Evolutionary conservation across 75 land plant genomes (phyloP), one percentile per base, ranked within the genome.

Genomic region (Adiantum capillusveneris): DNA sequence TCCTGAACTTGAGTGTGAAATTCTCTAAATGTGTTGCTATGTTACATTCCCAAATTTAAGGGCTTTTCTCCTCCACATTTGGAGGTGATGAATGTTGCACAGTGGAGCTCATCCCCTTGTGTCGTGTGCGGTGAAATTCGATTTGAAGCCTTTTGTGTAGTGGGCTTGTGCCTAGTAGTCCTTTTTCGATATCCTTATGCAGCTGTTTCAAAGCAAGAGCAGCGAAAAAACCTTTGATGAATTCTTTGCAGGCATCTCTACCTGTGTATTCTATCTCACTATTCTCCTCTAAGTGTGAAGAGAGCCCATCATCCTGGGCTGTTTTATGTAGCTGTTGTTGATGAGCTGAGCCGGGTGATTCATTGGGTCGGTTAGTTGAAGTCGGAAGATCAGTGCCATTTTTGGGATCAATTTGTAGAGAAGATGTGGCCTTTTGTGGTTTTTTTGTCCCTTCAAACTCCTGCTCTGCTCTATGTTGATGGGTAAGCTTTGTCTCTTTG

Each of bases 221-320:
- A 30, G 80, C 80, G 17, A 75, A 68, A 39, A 77, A 77, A 26
- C 71, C 67, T 27, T 77, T 77, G 41, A 77, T 52, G 63, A 77
- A 77, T 43, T 75, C 60, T 41, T 61, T 75, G 62, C 80, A 77
- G 11, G 80, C 71, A 37, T 41, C 52, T 29, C 55, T 75, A 7
- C 80, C 78, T 39, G 43, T 28, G 30, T 59, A 29, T 37, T 61
- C 65, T 24, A 39, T 53, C 2, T 29, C 49, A 25, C 45, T 17
- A 21, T 34, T 34, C 7, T 34, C 37, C 49, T 60, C 20, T 7
- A 29, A 1, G 37, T n/a, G 0, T n/a, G 18, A 12, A 20, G 25
- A 13, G 60, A 17, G 27, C 67, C 62, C 27, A 31, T 21, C 42
- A 29, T 39, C 31, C 49, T 56, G 24, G 62, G 43, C 21, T 67